Evolutionary conservation across 345 rosid species (phyloP), one percentile per base, ranked within the genome.

Genomic region (Anacardium occidentale): DNA sequence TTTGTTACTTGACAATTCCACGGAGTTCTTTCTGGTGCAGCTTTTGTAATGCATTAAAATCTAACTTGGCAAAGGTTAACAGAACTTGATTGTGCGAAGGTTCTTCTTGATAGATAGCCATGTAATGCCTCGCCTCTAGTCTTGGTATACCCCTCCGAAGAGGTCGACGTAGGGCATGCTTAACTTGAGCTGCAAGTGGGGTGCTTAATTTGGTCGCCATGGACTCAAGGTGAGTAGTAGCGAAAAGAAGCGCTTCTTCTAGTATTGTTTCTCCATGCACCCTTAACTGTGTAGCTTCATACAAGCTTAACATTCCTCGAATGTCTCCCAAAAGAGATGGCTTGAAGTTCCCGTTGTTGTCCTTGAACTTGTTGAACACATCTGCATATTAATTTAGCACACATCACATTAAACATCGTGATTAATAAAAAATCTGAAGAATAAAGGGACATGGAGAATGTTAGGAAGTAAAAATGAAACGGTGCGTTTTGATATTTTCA

Each of bases 201-300:
- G 68, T 10, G 18, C 26, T 62, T 1, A 26, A 17, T 10, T 1
- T 14, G 14, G 15, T 68, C 26, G 9, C 68, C 8, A 64, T 44
- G 25, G 71, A 22, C 32, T 56, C 63, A 7, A 82, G 77, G 20
- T 73, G 50, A 5, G 73, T 22, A 10, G 37, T 67, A 8, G 81
- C 66, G 53, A 79, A 87, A 32, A 68, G 64, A 53, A 76, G 79
- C 15, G 82, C 82, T 18, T 79, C 78, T 44, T 79, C 83, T 10
- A 87, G 68, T 45, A 77, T 77, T 2, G 45, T 54, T 63, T 84
- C 90, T 24, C 74, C 80, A 0, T 73, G 76, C 4, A 75, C 55
- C 3, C 80, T 61, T 7, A 81, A 73, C 73, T 81, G 73, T 2
- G 84, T 51, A 0, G 83, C 84, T 56, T 87, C 87, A 25, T 84